Conservation (phyloP, 75 land plant genomes). For the Chamaecyparis obtusa region DNA sequence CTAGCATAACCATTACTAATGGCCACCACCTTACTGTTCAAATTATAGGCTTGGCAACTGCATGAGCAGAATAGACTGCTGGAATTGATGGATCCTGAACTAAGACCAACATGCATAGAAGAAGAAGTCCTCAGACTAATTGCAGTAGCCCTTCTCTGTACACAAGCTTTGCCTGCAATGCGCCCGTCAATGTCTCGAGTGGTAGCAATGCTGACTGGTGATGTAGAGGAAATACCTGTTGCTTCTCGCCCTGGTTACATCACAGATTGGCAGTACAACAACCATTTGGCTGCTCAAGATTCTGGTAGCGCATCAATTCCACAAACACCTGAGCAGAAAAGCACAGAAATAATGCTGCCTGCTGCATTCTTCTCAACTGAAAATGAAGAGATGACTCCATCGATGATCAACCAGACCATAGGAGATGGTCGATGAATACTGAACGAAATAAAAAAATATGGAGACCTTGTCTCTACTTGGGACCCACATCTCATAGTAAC, state of each 20-base stretch:
- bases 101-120: conserved; percentile 16
- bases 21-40: neutral
- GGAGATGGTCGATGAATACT: neutral
- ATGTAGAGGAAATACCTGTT: conserved; percentile 20
- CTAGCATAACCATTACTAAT: neutral
- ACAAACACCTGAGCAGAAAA: neutral
- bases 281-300: neutral
- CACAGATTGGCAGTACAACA: conserved; percentile 31
- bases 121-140: conserved; percentile 35
- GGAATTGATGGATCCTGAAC: conserved; percentile 41
- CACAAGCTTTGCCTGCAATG: conserved; percentile 43
- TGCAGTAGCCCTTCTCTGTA: conserved; percentile 52
- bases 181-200: conserved; percentile 62
- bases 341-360: neutral
- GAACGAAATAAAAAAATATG: neutral
- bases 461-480: neutral
- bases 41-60: conserved; percentile 51
- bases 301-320: neutral
- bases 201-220: conserved; percentile 55
- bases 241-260: conserved; percentile 43
- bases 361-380: no score
- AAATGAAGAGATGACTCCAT: neutral
- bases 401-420: neutral
- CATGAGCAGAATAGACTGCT: conserved; percentile 32
- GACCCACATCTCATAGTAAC: neutral